Conservation (phyloP, 2,329 filamentous ascomycete genomes). For the Neonectria ditissima region DNA sequence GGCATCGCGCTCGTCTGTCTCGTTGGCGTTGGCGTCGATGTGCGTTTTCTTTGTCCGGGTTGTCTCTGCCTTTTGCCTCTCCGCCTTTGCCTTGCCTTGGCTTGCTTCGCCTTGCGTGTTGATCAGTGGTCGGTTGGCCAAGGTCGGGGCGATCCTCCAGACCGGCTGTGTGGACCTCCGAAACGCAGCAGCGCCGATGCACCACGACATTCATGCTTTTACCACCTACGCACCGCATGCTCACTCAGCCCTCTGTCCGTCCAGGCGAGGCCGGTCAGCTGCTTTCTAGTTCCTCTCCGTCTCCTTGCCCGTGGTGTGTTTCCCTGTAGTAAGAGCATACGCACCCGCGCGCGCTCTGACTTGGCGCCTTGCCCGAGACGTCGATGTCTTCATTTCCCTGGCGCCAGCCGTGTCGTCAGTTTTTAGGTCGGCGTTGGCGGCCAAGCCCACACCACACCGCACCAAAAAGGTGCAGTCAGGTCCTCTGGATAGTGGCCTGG, state of each 20-base stretch:
- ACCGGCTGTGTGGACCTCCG: conserved; percentile 7
- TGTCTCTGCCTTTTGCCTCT: background rate
- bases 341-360: conserved; percentile 24
- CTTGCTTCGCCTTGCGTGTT: background rate
- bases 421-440: conserved; percentile 23
- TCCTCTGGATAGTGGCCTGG: background rate
- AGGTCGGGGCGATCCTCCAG: conserved; percentile 1
- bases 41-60: background rate
- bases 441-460: background rate
- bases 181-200: conserved; percentile 12
- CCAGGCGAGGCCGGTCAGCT: background rate
- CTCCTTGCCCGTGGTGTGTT: background rate
- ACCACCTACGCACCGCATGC: conserved; percentile 17
- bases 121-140: background rate
- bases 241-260: conserved; percentile 18
- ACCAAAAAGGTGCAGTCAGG: background rate
- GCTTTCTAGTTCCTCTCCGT: background rate
- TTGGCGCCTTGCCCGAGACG: conserved; percentile 34
- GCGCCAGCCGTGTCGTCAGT: conserved; percentile 31
- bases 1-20: background rate
- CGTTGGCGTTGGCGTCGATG: conserved; percentile 2
- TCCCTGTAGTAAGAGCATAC: background rate
- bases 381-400: conserved; percentile 34
- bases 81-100: background rate
- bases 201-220: conserved; percentile 12